Percentiles rank a stretch among this genome's conserved stretches.
phyloP scores from a whole-genome alignment of 2,329 filamentous ascomycete genomes.

The Xylariaceae sp. region DNA sequence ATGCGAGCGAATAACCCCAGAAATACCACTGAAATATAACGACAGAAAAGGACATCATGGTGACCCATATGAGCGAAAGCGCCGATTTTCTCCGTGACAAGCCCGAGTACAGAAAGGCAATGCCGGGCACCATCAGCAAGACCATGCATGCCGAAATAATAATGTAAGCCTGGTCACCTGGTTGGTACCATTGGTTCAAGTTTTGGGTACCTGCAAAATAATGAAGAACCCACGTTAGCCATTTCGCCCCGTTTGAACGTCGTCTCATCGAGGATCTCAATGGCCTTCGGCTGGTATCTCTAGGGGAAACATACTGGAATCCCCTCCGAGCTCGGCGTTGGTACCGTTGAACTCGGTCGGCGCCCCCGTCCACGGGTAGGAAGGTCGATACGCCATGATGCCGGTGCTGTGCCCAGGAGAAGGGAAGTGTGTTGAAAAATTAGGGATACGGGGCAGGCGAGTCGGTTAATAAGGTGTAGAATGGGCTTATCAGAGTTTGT shows the following conservation, averaged over 20 bases:
- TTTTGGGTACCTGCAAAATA: conserved; percentile 66
- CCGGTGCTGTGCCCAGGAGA: background rate
- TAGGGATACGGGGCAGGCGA: background rate
- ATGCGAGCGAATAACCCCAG: conserved; percentile 96
- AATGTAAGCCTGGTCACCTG: conserved; percentile 93
- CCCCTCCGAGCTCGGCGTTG: conserved; percentile 62
- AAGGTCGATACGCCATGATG: conserved; percentile 48
- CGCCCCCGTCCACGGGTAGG: conserved; percentile 52
- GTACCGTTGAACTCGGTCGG: conserved; percentile 62
- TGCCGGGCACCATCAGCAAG: conserved; percentile 91
- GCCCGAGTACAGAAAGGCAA: conserved; percentile 96
- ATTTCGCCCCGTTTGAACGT: background rate
- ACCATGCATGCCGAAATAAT: conserved; percentile 88
- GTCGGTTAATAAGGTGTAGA: too few species aligned
- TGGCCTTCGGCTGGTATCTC: conserved; percentile 1
- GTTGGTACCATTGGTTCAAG: conserved; percentile 90
- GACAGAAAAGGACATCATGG: conserved; percentile 88
- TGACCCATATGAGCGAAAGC: conserved; percentile 93
- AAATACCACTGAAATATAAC: conserved; percentile 99
- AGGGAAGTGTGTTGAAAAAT: background rate
- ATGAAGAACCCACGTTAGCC: conserved; percentile 11
- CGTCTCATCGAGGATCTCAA: background rate
- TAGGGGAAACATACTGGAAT: conserved; percentile 65
- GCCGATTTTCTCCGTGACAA: conserved; percentile 97
- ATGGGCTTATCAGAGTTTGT: too few species aligned